phyloP scores from a whole-genome alignment of 306 rosid species.

The Psophocarpus tetragonolobus region DNA sequence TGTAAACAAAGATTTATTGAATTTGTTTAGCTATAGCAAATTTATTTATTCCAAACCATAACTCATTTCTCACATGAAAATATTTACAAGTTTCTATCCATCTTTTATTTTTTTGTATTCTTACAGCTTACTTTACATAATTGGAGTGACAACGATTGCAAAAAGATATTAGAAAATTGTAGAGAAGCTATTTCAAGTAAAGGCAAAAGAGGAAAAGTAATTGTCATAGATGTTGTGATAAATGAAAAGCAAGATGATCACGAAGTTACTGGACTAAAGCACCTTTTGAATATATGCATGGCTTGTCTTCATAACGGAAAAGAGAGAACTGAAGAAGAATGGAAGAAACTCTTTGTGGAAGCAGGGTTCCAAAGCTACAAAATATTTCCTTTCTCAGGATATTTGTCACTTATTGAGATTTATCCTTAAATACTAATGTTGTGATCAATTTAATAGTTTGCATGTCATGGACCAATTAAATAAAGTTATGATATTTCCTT shows the following conservation, averaged over 20 bases:
- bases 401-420: slow-evolving; percentile 50
- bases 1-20: not conserved
- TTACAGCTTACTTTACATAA: slow-evolving; percentile 29
- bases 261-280: slow-evolving; percentile 29
- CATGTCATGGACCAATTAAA: not conserved
- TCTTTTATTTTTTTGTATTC: too few species aligned
- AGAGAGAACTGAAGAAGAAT: slow-evolving; percentile 44
- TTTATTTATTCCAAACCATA: not conserved
- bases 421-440: slow-evolving; percentile 33
- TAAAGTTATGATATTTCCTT: not conserved
- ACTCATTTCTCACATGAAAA: not conserved
- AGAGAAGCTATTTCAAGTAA: slow-evolving; percentile 39
- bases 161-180: slow-evolving; percentile 43
- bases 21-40: not conserved
- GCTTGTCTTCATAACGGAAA: slow-evolving; percentile 31
- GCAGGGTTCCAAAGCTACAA: slow-evolving; percentile 48
- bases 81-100: not conserved
- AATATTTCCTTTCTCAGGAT: slow-evolving; percentile 33
- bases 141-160: slow-evolving; percentile 43
- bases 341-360: slow-evolving; percentile 44
- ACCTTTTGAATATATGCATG: slow-evolving; percentile 39
- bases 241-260: slow-evolving; percentile 29
- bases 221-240: slow-evolving; percentile 48
- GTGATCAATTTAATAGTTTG: not conserved
- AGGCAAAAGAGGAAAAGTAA: slow-evolving; percentile 41